Evolutionary conservation across 2,329 filamentous ascomycete species (phyloP).

Genomic region (Basipetospora chlamydospora): DNA sequence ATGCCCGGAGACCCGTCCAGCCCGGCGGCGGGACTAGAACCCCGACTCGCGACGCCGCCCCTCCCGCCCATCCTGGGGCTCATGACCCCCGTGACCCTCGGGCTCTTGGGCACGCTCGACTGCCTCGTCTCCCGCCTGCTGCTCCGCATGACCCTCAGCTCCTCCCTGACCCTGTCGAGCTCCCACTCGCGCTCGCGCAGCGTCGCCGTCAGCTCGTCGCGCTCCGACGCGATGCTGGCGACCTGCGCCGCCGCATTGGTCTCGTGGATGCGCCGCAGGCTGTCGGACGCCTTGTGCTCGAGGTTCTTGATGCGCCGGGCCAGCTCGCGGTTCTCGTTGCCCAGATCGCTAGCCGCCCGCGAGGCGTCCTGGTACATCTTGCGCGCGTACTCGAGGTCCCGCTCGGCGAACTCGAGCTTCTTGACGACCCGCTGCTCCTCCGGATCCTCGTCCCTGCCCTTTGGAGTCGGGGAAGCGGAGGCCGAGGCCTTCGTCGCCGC

Average conservation of each 20-base stretch:
- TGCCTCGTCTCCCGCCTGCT: slow-evolving; percentile 40
- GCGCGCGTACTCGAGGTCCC: slow-evolving; percentile 41
- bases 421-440: slow-evolving; percentile 20
- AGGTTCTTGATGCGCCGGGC: slow-evolving; percentile 25
- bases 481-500: too few relatives aligned
- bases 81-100: slow-evolving; percentile 36
- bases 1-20: slow-evolving; percentile 17
- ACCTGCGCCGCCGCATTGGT: slow-evolving; percentile 24
- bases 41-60: slow-evolving; percentile 37
- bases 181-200: slow-evolving; percentile 37
- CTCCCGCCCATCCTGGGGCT: slow-evolving; percentile 31
- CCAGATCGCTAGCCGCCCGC: slow-evolving; percentile 27
- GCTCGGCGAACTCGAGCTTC: slow-evolving; percentile 25
- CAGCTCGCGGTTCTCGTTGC: slow-evolving; percentile 31
- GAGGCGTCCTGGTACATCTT: slow-evolving; percentile 45
- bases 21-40: slow-evolving; percentile 19
- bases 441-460: not conserved
- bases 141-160: slow-evolving; percentile 31
- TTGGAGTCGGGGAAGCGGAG: too few relatives aligned
- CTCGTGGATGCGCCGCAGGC: slow-evolving; percentile 30
- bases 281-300: slow-evolving; percentile 26
- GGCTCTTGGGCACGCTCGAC: slow-evolving; percentile 42
- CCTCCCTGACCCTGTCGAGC: slow-evolving; percentile 31
- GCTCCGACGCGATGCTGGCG: slow-evolving; percentile 20
- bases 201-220: slow-evolving; percentile 25